phyloP scores from a whole-genome alignment of 1,139 yeast species.

The Debaryomyces coudertii region DNA sequence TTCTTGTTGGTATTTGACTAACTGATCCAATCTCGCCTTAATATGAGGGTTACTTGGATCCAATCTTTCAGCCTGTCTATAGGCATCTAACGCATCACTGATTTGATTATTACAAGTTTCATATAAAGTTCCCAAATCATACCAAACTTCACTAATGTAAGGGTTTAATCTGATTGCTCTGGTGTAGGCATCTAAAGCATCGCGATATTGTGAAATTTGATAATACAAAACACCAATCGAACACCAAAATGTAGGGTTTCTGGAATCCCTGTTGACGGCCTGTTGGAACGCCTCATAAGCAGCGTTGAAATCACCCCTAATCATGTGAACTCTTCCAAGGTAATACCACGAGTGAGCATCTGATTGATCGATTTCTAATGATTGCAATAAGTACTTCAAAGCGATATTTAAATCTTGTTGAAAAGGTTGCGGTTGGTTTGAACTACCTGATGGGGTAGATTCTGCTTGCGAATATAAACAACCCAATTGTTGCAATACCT shows the following conservation, averaged over 20 bases:
- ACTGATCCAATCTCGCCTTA: slow-evolving; percentile 86
- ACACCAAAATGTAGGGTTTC: slow-evolving; percentile 99
- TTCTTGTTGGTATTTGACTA: slow-evolving; percentile 74
- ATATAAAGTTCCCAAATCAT: slow-evolving; percentile 93
- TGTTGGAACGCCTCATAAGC: slow-evolving; percentile 99
- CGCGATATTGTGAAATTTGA: slow-evolving; percentile 93
- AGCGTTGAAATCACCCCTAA: slow-evolving; percentile 89
- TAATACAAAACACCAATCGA: slow-evolving; percentile 96
- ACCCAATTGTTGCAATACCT: slow-evolving; percentile 93
- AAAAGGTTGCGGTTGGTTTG: slow-evolving; percentile 36
- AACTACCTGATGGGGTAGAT: slow-evolving; percentile 22
- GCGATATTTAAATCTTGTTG: slow-evolving; percentile 83
- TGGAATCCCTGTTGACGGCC: slow-evolving; percentile 93
- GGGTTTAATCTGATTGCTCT: slow-evolving; percentile 95
- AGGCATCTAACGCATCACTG: slow-evolving; percentile 93
- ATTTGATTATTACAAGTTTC: slow-evolving; percentile 97
- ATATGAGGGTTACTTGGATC: slow-evolving; percentile 96
- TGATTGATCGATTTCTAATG: slow-evolving; percentile 82
- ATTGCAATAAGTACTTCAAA: slow-evolving; percentile 76
- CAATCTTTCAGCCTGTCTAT: slow-evolving; percentile 91
- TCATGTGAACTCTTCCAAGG: slow-evolving; percentile 95
- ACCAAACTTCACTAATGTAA: slow-evolving; percentile 96
- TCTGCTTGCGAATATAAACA: slow-evolving; percentile 90
- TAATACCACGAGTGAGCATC: slow-evolving; percentile 99
- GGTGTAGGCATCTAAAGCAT: slow-evolving; percentile 96